A percentile compares a stretch with the other conserved stretches of the same genome.
These are phyloP conservation scores for Amaranthus tricolor DNA, from an alignment of 179 eudicot species.

Conservation along the genomic window DNA sequence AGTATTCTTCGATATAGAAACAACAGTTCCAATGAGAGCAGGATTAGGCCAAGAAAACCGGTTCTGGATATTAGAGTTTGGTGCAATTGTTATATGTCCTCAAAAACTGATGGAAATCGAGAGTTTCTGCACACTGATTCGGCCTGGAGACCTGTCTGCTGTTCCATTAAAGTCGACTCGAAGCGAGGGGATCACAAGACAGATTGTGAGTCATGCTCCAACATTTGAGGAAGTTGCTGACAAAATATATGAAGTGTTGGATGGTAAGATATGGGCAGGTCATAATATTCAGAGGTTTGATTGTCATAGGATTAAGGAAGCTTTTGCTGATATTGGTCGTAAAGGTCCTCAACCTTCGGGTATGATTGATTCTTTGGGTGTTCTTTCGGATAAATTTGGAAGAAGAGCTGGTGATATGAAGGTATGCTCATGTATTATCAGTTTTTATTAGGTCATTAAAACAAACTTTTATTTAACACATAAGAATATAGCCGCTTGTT, in stretches of 20 bases:
- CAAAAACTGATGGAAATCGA: slow-evolving; percentile 65
- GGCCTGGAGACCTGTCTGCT: slow-evolving; percentile 60
- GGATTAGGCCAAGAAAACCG: slow-evolving; percentile 39
- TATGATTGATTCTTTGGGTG: slow-evolving; percentile 72
- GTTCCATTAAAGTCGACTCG: slow-evolving; percentile 51
- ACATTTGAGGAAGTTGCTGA: slow-evolving; percentile 68
- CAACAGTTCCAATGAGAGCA: slow-evolving; percentile 55
- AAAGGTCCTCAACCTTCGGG: slow-evolving; percentile 65
- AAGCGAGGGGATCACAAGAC: slow-evolving; percentile 52
- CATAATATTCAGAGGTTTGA: slow-evolving; percentile 87
- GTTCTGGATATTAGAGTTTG: slow-evolving; percentile 74
- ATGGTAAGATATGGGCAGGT: slow-evolving; percentile 91
- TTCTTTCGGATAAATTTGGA: slow-evolving; percentile 75
- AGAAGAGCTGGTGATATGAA: slow-evolving; percentile 97
- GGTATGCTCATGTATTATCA: slow-evolving; percentile 30
- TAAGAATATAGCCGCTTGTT: too few species aligned
- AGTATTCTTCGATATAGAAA: slow-evolving; percentile 89
- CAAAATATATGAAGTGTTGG: slow-evolving; percentile 47
- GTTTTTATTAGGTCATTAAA: too few species aligned
- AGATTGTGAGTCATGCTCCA: slow-evolving; percentile 54
- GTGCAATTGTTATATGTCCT: slow-evolving; percentile 79
- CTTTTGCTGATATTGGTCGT: slow-evolving; percentile 63
- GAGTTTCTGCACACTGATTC: slow-evolving; percentile 70
- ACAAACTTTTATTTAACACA: too few species aligned
- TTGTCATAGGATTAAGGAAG: slow-evolving; percentile 66